phyloP scores from a whole-genome alignment of 116 monocot genomes.

The Papilionanthe hybrid region DNA sequence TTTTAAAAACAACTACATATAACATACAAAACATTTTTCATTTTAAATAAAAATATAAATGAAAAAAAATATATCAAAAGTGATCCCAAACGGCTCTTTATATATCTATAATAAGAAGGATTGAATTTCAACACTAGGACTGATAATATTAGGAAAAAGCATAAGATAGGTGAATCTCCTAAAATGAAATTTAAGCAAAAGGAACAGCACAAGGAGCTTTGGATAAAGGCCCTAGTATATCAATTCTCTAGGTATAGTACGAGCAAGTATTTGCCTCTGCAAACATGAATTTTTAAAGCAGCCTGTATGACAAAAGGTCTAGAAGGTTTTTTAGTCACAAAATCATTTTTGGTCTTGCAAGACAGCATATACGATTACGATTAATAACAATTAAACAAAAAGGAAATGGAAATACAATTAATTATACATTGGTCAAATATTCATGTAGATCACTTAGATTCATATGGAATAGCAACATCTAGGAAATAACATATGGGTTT shows the following conservation, averaged over 20 bases:
- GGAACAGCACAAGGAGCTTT: not conserved
- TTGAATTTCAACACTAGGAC: not conserved
- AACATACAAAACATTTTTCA: too few relatives aligned
- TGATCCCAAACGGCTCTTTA: not conserved
- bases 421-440: not conserved
- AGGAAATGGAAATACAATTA: not conserved
- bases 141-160: not conserved
- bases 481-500: not conserved
- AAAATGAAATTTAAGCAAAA: not conserved
- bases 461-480: not conserved
- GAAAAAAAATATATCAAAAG: too few relatives aligned
- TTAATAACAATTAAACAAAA: too few relatives aligned
- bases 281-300: not conserved
- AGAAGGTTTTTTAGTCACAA: not conserved
- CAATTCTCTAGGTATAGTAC: not conserved
- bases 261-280: not conserved
- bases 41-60: too few relatives aligned
- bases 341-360: not conserved
- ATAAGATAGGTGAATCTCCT: too few relatives aligned
- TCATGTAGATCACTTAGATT: not conserved
- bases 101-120: not conserved
- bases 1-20: too few relatives aligned
- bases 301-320: not conserved
- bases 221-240: not conserved
- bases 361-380: not conserved